These are phyloP conservation scores for Stentor coeruleus DNA, from an alignment of 73 alveolate genomes.

Conservation along the genomic window DNA sequence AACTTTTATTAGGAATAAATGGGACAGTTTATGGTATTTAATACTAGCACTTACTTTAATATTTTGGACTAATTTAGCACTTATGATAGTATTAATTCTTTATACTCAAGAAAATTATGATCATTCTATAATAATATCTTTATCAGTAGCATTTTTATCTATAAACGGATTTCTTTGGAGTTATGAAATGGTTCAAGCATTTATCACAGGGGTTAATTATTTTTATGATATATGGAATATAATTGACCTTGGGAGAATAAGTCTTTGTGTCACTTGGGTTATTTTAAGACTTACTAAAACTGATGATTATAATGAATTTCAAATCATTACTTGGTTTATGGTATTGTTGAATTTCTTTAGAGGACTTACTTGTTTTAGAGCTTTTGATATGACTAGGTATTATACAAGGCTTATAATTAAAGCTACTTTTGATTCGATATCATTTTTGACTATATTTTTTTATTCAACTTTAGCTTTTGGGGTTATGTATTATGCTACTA, in stretches of 20 bases:
- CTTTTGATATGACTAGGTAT: not conserved
- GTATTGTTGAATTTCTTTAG: slow-evolving; percentile 4
- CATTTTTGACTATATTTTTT: not conserved
- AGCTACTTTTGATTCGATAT: not conserved
- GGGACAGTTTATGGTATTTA: not conserved
- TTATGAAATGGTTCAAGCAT: not conserved
- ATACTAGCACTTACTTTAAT: not conserved
- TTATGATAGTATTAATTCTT: not conserved
- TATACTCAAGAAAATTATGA: not conserved
- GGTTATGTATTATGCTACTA: not conserved
- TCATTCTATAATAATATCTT: too few relatives aligned
- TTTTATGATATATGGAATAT: not conserved
- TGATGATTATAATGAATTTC: too few relatives aligned
- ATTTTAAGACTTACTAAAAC: not conserved
- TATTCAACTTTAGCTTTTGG: slow-evolving; percentile 11
- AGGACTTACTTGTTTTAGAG: slow-evolving; percentile 18
- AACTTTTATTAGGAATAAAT: not conserved
- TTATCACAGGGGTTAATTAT: not conserved
- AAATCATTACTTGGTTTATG: not conserved
- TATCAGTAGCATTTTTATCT: not conserved
- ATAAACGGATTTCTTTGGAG: not conserved
- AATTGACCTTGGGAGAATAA: not conserved
- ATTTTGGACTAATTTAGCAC: not conserved
- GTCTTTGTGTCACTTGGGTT: not conserved
- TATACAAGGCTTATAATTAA: not conserved